phyloP scores from a whole-genome alignment of 2,329 filamentous ascomycete species.

The Aureobasidium lini region DNA sequence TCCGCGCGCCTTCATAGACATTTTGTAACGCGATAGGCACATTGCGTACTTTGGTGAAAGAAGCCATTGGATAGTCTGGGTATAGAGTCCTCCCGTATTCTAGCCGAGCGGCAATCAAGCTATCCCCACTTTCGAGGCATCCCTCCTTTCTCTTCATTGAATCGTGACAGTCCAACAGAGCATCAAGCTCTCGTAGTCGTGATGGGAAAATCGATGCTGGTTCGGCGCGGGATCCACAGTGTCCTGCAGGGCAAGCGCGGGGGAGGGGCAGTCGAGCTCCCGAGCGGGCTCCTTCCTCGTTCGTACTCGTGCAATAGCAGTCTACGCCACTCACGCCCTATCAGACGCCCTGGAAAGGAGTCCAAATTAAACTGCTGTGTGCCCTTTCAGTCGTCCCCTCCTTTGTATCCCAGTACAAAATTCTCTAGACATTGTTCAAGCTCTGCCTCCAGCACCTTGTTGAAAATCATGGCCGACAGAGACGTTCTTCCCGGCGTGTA shows the following conservation, averaged over 20 bases:
- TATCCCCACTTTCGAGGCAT: background rate
- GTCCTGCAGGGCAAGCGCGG: constrained; percentile 12
- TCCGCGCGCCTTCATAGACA: too few species aligned
- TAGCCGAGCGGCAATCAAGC: background rate
- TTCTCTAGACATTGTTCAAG: constrained; percentile 23
- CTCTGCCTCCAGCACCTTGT: constrained; percentile 25
- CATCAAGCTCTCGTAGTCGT: background rate
- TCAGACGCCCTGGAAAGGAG: background rate
- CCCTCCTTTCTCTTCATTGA: background rate
- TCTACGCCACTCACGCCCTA: constrained; percentile 2
- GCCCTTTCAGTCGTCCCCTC: background rate
- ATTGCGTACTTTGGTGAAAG: too few species aligned
- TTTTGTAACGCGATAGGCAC: too few species aligned
- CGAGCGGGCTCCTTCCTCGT: constrained; percentile 10
- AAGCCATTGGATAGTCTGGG: too few species aligned
- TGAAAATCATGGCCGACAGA: constrained; percentile 39
- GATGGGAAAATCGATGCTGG: constrained; percentile 5
- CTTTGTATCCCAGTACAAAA: background rate
- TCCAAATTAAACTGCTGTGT: background rate
- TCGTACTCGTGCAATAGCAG: constrained; percentile 1
- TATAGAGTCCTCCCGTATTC: background rate
- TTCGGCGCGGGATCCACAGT: constrained; percentile 6
- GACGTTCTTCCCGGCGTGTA: constrained; percentile 40
- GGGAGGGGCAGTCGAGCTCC: constrained; percentile 12
- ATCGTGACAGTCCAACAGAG: background rate